Base-by-base conservation (phyloP, 2,329 filamentous ascomycete genomes). In the Aureobasidium sp. region DNA sequence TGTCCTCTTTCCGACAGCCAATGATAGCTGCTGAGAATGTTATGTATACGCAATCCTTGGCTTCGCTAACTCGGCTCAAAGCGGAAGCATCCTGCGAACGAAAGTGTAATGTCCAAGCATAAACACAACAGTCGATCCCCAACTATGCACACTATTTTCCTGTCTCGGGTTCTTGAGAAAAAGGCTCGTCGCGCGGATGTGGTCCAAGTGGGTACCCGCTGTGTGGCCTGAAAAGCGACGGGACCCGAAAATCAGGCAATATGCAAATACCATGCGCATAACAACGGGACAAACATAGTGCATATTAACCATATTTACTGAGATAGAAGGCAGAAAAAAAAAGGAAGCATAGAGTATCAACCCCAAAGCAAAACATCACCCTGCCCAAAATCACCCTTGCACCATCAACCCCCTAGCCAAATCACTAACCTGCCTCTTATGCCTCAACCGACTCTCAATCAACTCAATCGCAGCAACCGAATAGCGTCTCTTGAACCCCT, bases 381-480 rank as follows among this genome's bases (percentile, higher is more conserved):
- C 37, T 17, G 27, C 22, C 15, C 25, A 15, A 53, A 45, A n/a
- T 45, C 53, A 57, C 9, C 53, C 53, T 41, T 44, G 39, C 3
- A 36, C n/a, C 29, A 9, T 22, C n/a, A 45, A 5, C 1, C 53
- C 11, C 11, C n/a, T 57, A 1, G 25, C 39, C 17, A 25, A 39
- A 36, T 57, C 53, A 45, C 53, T 57, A 11, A 57, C 14, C 53
- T 39, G 39, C 17, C 20, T 45, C 39, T 55, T 61, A 17, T 61
- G 47, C 31, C 22, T 61, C 51, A 67, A 48, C 41, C 66, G 63
- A 58, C 63, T 66, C 58, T 68, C 62, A 44, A 68, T 65, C 47
- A 66, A 47, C 48, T 65, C 63, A 51, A 70, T 64, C 7, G 68
- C 68, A 62, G 68, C 67, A 41, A 68, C 68, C 36, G 70, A 72